Evolutionary conservation across 495 filamentous ascomycete genomes (phyloP), one percentile per base, ranked within the genome.

Genomic region (Pseudoneurospora amorphoporcata): DNA sequence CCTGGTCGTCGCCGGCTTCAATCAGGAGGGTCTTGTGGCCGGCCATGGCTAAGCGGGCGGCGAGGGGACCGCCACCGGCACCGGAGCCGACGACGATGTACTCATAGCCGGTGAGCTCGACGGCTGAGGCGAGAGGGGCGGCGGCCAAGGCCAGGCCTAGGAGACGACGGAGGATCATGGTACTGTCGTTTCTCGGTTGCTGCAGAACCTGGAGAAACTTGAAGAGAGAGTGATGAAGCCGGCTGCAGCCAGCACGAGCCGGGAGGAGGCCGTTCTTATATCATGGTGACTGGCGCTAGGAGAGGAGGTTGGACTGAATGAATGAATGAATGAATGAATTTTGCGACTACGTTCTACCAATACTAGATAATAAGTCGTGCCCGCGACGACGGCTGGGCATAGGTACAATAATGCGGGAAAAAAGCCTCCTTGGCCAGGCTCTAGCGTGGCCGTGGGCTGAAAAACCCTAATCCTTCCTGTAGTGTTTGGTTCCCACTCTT

Each of bases 61-160:
- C 89, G 8, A 91, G 77, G 1, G 88, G 88, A 16, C 87, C 87
- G 16, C 89, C 89, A 12, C 89, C 88, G 6, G 89, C 84, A 14
- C 89, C 89, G 43, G 85, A 87, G n/a, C 90, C 89, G 3, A 91
- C 85, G 9, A 91, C 82, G 41, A 91, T 82, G 76, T 90, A 91
- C 61, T 91, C 89, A 76, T 90, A 90, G 32, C 74, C 80, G 10
- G 71, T 77, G 29, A 79, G 77, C 23, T 74, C 40, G 39, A 78
- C 76, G 42, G 76, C 76, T 10, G 40, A 38, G 42, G 39, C 74
- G 8, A 73, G 32, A n/a, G 68, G 16, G 38, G 68, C 76, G 35
- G 40, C 72, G 19, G 68, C 72, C 10, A 72, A 73, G 32, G 70
- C 47, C 10, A 76, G 70, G 41, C 72, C 68, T 12, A 75, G 72